Conservation (phyloP, 805 yeast species). For the Suhomyces sp. region DNA sequence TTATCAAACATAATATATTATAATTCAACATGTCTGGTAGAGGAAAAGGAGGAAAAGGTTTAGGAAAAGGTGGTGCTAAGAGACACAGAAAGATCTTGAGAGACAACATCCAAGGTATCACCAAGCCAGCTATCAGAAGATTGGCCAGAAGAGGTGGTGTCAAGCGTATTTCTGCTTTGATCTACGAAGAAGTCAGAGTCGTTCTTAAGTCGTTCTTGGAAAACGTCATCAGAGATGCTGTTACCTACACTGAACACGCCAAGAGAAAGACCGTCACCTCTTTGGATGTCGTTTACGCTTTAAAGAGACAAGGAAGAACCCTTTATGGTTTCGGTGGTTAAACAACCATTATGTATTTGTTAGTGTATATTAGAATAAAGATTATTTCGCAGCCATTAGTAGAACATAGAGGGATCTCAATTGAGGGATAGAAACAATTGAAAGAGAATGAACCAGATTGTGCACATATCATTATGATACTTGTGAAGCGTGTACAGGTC, state of each 20-base stretch:
- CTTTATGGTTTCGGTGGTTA: slow-evolving; percentile 99
- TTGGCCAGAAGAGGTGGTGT: slow-evolving; percentile 99
- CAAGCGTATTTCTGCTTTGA: slow-evolving; percentile 98
- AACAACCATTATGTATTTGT: slow-evolving; percentile 18
- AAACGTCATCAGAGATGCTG: slow-evolving; percentile 98
- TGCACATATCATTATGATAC: too few species aligned
- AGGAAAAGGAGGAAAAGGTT: slow-evolving; percentile 99
- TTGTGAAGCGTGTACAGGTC: too few species aligned
- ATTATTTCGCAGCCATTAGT: slow-evolving; percentile 10
- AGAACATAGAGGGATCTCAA: slow-evolving; percentile 14
- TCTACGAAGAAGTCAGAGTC: slow-evolving; percentile 98
- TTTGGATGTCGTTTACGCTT: slow-evolving; percentile 96
- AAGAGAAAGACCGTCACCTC: slow-evolving; percentile 99
- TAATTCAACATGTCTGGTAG: slow-evolving; percentile 80
- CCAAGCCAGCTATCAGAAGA: slow-evolving; percentile 99
- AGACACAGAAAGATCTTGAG: slow-evolving; percentile 99
- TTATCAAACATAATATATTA: too few species aligned
- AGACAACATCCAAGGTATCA: slow-evolving; percentile 99
- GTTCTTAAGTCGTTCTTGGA: slow-evolving; percentile 95
- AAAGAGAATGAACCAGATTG: too few species aligned
- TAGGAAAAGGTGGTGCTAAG: slow-evolving; percentile 99
- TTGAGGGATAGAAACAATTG: too few species aligned
- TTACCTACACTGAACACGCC: slow-evolving; percentile 99
- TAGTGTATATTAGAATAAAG: slow-evolving; percentile 16
- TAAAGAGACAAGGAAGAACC: slow-evolving; percentile 99